These are phyloP conservation scores for Metarhizium humberi DNA, from an alignment of 2,329 filamentous ascomycete genomes.

Conservation along the genomic window DNA sequence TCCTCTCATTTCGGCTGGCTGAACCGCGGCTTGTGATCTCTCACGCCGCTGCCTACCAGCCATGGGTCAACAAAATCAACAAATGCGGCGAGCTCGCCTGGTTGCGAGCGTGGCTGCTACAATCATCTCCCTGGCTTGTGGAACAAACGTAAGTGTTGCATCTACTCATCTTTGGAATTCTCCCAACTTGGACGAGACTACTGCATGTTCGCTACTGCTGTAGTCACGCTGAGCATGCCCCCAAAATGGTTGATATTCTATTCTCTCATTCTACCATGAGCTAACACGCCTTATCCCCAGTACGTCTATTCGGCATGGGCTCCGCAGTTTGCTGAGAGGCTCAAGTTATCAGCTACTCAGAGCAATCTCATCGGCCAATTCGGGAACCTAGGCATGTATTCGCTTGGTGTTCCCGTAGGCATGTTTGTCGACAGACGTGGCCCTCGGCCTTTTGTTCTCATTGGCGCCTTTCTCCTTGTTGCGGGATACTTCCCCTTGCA, in stretches of 20 bases:
- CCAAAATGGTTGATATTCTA: neutral
- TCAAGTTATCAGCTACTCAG: conserved; percentile 84
- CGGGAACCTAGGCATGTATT: conserved; percentile 91
- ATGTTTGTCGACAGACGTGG: conserved; percentile 78
- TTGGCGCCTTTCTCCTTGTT: conserved; percentile 64
- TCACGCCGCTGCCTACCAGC: neutral
- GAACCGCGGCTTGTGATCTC: neutral
- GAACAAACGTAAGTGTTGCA: conserved; percentile 64
- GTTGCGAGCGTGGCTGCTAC: conserved; percentile 81
- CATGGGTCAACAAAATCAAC: conserved; percentile 19
- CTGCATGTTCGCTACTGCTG: no score
- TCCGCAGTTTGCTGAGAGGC: conserved; percentile 81
- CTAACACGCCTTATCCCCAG: conserved; percentile 32
- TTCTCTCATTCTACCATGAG: neutral
- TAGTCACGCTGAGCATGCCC: no score
- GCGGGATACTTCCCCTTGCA: conserved; percentile 82
- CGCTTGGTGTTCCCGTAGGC: conserved; percentile 78
- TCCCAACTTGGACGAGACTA: no score
- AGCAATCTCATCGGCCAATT: conserved; percentile 83
- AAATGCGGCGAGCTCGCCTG: conserved; percentile 56
- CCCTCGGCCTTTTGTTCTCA: conserved; percentile 66
- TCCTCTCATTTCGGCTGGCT: neutral
- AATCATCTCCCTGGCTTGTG: conserved; percentile 76
- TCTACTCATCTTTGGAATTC: neutral
- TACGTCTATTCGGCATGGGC: conserved; percentile 99